Conservation (phyloP, 2,329 filamentous ascomycete species). For the Apiospora malaysiana region DNA sequence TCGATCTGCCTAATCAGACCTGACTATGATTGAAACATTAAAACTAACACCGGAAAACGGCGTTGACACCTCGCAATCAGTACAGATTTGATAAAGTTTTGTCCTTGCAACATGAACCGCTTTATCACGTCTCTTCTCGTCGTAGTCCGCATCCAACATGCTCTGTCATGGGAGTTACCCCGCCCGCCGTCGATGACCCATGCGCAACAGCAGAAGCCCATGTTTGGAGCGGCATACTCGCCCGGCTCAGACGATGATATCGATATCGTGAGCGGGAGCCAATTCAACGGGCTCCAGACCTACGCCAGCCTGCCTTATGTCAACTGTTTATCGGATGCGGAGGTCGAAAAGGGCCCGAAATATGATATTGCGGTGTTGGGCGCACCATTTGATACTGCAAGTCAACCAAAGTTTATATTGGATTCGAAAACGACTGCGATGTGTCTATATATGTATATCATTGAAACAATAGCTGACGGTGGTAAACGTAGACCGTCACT, state of each 20-base stretch:
- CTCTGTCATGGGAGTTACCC: slow-evolving; percentile 32
- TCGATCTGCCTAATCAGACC: neutral
- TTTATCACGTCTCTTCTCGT: neutral
- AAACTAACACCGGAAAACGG: neutral
- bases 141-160: neutral
- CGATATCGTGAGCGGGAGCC: slow-evolving; percentile 48
- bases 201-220: slow-evolving; percentile 26
- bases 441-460: neutral
- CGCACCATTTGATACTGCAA: slow-evolving; percentile 56
- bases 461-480: neutral
- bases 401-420: slow-evolving; percentile 23
- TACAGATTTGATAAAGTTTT: neutral
- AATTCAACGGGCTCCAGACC: slow-evolving; percentile 63
- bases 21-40: slow-evolving; percentile 28
- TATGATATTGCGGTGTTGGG: slow-evolving; percentile 65
- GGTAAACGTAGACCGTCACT: slow-evolving; percentile 35
- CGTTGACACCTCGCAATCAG: too few relatives aligned
- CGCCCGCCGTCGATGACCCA: slow-evolving; percentile 24
- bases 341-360: slow-evolving; percentile 43
- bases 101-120: neutral
- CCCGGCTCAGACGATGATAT: slow-evolving; percentile 35
- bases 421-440: slow-evolving; percentile 2
- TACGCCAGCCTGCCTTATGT: slow-evolving; percentile 67
- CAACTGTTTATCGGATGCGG: slow-evolving; percentile 63
- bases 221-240: slow-evolving; percentile 13